Conservation (phyloP, 768 basidiomycete species). For the Lactarius indigo region DNA sequence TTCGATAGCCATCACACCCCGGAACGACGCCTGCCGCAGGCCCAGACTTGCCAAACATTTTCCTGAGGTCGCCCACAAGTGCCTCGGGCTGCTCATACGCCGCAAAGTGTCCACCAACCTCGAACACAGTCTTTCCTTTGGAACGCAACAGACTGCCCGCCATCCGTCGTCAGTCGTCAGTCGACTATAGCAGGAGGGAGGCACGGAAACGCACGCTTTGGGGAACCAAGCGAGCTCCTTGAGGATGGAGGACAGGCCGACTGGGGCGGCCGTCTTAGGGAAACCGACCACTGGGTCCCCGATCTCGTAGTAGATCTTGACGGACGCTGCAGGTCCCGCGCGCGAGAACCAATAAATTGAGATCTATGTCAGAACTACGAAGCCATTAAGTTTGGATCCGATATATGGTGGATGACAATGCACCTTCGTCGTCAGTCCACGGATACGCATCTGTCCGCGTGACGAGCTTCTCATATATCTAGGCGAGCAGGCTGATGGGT, state of each 20-base stretch:
- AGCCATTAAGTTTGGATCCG: background rate
- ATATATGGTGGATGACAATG: background rate
- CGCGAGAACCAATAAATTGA: too few species aligned
- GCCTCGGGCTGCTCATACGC: conserved; percentile 47
- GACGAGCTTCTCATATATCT: too few species aligned
- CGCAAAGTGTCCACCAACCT: conserved; percentile 58
- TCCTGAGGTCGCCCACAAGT: conserved; percentile 48
- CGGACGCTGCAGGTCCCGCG: too few species aligned
- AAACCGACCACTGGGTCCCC: background rate
- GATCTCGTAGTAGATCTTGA: conserved; percentile 56
- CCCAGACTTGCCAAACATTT: conserved; percentile 54
- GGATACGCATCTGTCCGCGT: too few species aligned
- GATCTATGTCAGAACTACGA: conserved; percentile 58
- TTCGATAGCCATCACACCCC: conserved; percentile 26
- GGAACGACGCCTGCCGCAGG: conserved; percentile 47
- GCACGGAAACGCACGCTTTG: conserved; percentile 34
- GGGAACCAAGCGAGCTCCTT: conserved; percentile 41
- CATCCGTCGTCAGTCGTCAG: too few species aligned
- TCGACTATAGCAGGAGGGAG: background rate
- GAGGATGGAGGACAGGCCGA: conserved; percentile 51
- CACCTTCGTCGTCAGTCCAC: conserved; percentile 53
- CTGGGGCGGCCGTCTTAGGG: conserved; percentile 35
- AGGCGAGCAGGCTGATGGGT: too few species aligned
- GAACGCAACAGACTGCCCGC: conserved; percentile 27
- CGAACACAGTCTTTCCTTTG: conserved; percentile 43